phyloP scores from a whole-genome alignment of 768 basidiomycete genomes.

The Lactifluus echinatus region DNA sequence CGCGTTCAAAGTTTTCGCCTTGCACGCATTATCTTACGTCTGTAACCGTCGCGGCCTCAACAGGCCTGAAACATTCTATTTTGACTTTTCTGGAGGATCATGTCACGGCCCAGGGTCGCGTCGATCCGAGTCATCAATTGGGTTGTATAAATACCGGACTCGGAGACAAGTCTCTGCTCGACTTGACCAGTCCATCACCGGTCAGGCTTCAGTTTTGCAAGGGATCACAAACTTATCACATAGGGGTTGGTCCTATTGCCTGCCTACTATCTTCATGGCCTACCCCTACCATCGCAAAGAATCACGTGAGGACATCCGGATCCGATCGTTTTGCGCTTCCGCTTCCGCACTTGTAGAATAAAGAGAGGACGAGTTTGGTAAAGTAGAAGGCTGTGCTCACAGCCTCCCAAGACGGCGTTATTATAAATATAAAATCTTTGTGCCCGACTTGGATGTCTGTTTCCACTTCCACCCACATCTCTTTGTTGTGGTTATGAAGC shows the following conservation, averaged over 20 bases:
- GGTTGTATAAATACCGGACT: too few relatives aligned
- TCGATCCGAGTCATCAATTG: neutral
- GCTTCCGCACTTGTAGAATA: neutral
- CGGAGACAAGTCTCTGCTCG: too few relatives aligned
- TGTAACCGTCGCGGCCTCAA: neutral
- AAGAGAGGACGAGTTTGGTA: neutral
- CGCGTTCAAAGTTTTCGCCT: neutral
- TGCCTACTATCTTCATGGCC: too few relatives aligned
- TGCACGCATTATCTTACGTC: slow-evolving; percentile 1
- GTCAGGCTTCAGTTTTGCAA: too few relatives aligned
- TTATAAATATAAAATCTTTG: slow-evolving; percentile 2
- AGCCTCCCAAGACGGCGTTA: slow-evolving; percentile 2
- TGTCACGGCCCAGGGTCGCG: neutral
- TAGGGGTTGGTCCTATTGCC: too few relatives aligned
- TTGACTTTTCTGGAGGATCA: neutral
- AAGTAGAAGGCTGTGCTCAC: neutral
- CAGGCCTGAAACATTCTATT: neutral
- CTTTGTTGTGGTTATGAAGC: slow-evolving; percentile 4
- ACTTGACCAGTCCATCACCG: too few relatives aligned
- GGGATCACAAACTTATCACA: neutral
- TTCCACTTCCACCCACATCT: neutral
- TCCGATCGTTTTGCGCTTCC: neutral
- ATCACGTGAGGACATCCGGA: neutral
- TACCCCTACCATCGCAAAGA: too few relatives aligned
- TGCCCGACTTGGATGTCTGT: neutral